phyloP scores from a whole-genome alignment of 2,329 filamentous ascomycete species.

The Myriosclerotinia scirpicola region DNA sequence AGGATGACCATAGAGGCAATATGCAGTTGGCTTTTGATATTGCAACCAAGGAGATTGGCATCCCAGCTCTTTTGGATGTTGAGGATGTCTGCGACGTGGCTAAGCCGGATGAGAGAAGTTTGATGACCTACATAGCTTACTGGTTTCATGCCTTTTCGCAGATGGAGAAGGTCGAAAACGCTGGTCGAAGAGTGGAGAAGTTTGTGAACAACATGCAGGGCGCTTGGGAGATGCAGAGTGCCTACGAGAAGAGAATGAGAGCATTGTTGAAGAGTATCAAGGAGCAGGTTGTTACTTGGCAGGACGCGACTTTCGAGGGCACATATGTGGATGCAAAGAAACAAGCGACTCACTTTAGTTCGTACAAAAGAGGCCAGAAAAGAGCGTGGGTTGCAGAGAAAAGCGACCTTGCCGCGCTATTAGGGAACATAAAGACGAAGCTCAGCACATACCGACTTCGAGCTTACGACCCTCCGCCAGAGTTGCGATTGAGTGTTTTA shows the following conservation, averaged over 20 bases:
- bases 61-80: conserved; percentile 91
- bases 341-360: conserved; percentile 76
- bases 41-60: conserved; percentile 92
- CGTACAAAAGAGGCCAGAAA: conserved; percentile 90
- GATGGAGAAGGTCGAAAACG: conserved; percentile 98
- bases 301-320: conserved; percentile 78
- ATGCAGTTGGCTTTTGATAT: conserved; percentile 99
- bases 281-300: conserved; percentile 74
- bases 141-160: conserved; percentile 99
- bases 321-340: conserved; percentile 91
- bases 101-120: conserved; percentile 90
- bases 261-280: conserved; percentile 74
- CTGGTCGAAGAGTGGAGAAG: conserved; percentile 92
- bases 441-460: conserved; percentile 89
- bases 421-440: conserved; percentile 99
- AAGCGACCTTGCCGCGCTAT: conserved; percentile 85
- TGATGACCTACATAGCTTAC: conserved; percentile 99
- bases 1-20: conserved; percentile 89
- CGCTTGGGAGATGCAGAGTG: conserved; percentile 99
- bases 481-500: conserved; percentile 77
- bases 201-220: conserved; percentile 99
- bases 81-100: conserved; percentile 97
- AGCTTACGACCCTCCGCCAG: conserved; percentile 84
- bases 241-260: conserved; percentile 87
- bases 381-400: conserved; percentile 97